phyloP scores from a whole-genome alignment of 441 rosid genomes.

The Pelargonium myrrhifolium region DNA sequence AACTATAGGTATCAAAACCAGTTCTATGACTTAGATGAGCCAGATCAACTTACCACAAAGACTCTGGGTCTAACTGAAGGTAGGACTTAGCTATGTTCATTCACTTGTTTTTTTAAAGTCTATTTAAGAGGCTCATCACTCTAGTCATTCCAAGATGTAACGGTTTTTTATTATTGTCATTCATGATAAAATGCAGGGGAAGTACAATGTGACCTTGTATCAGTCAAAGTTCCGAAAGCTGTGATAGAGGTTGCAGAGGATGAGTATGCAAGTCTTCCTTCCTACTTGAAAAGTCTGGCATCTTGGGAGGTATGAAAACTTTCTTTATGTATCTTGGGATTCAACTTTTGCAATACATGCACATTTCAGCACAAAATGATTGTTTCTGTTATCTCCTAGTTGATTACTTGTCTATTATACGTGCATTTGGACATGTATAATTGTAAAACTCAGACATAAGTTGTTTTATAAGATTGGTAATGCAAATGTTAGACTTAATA shows the following conservation, averaged over 20 bases:
- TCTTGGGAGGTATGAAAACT: constrained; percentile 73
- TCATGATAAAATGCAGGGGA: constrained; percentile 23
- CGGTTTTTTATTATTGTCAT: constrained; percentile 1
- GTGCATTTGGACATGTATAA: neutral
- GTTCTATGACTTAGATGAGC: constrained; percentile 18
- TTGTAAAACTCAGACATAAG: neutral
- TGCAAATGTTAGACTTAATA: too few species aligned
- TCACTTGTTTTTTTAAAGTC: neutral
- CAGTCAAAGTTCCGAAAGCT: constrained; percentile 21
- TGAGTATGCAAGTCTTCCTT: constrained; percentile 60
- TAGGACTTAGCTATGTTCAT: constrained; percentile 18
- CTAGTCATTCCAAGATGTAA: neutral
- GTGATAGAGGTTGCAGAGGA: constrained; percentile 36
- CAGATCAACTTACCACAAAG: constrained; percentile 16
- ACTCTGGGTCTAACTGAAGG: constrained; percentile 33
- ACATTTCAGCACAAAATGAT: neutral
- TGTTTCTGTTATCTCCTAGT: neutral
- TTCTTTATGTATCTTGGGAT: neutral
- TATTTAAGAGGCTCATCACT: constrained; percentile 7
- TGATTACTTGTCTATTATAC: neutral
- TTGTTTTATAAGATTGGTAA: neutral
- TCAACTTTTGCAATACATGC: neutral
- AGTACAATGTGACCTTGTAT: constrained; percentile 19
- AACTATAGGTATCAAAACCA: constrained; percentile 25
- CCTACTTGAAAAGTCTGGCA: constrained; percentile 59